Evolutionary conservation across 495 filamentous ascomycete species (phyloP), one percentile per base, ranked within the genome.

Genomic region (Pyrenula massariospora): DNA sequence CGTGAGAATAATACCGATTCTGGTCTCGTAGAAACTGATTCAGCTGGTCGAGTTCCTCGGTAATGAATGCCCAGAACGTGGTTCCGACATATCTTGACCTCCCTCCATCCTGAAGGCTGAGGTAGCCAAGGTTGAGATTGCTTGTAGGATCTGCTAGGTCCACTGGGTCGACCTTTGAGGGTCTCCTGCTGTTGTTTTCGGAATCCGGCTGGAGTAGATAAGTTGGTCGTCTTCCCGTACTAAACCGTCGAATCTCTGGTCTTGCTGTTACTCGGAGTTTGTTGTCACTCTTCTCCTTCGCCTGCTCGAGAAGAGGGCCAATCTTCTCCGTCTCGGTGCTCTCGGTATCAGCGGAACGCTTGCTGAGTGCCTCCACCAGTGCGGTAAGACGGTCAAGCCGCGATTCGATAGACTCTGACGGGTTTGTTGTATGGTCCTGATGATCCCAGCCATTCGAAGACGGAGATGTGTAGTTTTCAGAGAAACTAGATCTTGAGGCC

Each of bases 61-160:
- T 73, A 19, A 77, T 75, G 58, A 73, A 77, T 19, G 75, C 75
- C 75, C 75, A 77, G 57, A 75, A 77, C 22, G 75, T 77, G 5
- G 74, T 77, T 49, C 73, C 73, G 23, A 77, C 73, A 58, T 77
- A 77, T 69, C 73, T 70, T 48, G 73, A 77, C 22, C 65, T 68
- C 51, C 70, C 72, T 12, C 72, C 72, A 63, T 76, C 74, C 47
- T 77, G 71, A 25, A 77, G 54, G 50, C 73, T 77, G 47, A 77
- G 61, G 67, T 77, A 72, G 0, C 73, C 73, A 47, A 77, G 50
- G 59, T 77, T 77, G 42, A 77, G 56, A 56, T 68, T 73, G 12
- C 72, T 71, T 24, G 75, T 63, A 3, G 73, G 73, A 59, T 77
- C 73, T 8, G 75, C 69, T 22, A 72, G 61, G 49, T 77, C 73